A percentile compares a stretch with the other conserved stretches of the same genome.
Conservation (phyloP, 1,284 basidiomycete genomes). For the Meira nashicola region DNA sequence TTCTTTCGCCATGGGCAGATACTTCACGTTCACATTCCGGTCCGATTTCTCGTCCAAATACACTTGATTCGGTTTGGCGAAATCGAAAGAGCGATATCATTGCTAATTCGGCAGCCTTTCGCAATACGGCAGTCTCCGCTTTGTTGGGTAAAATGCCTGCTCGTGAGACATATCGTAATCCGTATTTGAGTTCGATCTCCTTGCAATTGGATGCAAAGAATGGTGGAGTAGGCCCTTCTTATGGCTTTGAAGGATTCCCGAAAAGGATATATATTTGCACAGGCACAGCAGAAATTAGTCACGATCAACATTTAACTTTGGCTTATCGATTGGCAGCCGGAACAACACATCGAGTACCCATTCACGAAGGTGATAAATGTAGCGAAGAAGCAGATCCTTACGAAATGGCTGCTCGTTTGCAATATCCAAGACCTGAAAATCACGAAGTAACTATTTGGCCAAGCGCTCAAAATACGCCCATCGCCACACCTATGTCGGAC, state of each 20-base stretch:
- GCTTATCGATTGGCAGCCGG: slow-evolving; percentile 43
- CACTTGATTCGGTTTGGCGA: slow-evolving; percentile 25
- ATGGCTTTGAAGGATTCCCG: slow-evolving; percentile 44
- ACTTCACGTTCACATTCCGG: slow-evolving; percentile 47
- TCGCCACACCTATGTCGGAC: not conserved
- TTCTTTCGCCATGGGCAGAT: slow-evolving; percentile 49
- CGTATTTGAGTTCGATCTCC: slow-evolving; percentile 45
- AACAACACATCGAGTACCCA: slow-evolving; percentile 24
- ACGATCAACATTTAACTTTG: slow-evolving; percentile 47
- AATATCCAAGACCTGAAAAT: slow-evolving; percentile 30
- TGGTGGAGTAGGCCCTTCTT: slow-evolving; percentile 31
- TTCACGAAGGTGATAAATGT: slow-evolving; percentile 29
- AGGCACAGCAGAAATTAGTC: slow-evolving; percentile 40
- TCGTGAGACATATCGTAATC: slow-evolving; percentile 42
- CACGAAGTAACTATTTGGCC: slow-evolving; percentile 17
- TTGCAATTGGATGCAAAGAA: slow-evolving; percentile 33
- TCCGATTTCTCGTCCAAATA: slow-evolving; percentile 36
- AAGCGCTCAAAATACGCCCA: slow-evolving; percentile 7
- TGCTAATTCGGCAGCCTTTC: slow-evolving; percentile 31
- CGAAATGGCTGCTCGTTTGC: slow-evolving; percentile 28
- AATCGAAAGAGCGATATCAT: slow-evolving; percentile 45
- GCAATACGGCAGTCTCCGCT: slow-evolving; percentile 45
- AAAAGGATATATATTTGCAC: slow-evolving; percentile 34
- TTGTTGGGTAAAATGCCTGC: slow-evolving; percentile 43
- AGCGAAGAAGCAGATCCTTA: slow-evolving; percentile 21